phyloP scores from a whole-genome alignment of 116 monocot species.

The Zostera marina region DNA sequence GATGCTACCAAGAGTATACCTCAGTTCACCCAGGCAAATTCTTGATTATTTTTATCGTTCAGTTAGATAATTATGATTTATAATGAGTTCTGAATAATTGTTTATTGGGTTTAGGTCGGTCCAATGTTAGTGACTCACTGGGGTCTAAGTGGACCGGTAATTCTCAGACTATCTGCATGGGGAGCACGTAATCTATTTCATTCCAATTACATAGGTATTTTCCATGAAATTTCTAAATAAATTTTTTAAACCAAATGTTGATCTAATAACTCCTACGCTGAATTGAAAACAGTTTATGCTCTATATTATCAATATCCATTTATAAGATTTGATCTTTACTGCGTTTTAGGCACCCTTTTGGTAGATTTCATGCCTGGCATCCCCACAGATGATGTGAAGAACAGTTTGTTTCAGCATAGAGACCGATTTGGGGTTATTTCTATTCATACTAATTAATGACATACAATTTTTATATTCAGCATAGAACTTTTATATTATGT shows the following conservation, averaged over 20 bases:
- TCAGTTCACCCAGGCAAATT: slow-evolving; percentile 53
- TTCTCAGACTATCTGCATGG: slow-evolving; percentile 96
- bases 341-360: slow-evolving; percentile 38
- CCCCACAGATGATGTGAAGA: slow-evolving; percentile 69
- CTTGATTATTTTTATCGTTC: background rate
- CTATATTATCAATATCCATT: background rate
- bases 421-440: slow-evolving; percentile 36
- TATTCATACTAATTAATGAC: no score
- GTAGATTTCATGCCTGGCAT: slow-evolving; percentile 80
- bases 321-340: no score
- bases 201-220: slow-evolving; percentile 59
- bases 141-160: slow-evolving; percentile 93
- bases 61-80: background rate
- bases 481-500: background rate
- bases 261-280: no score
- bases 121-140: slow-evolving; percentile 92
- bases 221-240: background rate
- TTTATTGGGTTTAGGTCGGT: slow-evolving; percentile 33
- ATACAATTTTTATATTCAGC: no score
- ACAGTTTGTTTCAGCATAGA: slow-evolving; percentile 39
- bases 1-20: slow-evolving; percentile 40
- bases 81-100: background rate
- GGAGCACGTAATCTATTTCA: slow-evolving; percentile 76
- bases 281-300: background rate
- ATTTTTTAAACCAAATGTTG: no score